Evolutionary conservation across 2,329 filamentous ascomycete species (phyloP).

Genomic region (Trichoderma guizhouense): DNA sequence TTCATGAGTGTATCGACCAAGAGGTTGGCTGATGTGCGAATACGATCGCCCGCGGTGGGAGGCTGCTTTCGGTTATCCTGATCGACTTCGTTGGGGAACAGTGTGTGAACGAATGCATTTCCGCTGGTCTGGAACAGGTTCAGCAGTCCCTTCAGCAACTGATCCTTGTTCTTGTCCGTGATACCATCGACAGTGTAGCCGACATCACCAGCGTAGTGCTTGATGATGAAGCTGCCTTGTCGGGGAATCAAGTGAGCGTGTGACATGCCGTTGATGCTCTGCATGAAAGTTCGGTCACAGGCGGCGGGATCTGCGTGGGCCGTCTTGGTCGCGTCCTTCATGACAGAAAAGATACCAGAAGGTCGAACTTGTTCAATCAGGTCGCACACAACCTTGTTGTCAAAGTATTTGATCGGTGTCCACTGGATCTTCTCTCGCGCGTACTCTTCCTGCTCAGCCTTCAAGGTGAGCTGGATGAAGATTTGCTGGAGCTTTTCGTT

Average conservation of each 20-base stretch:
- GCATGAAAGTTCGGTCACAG: slow-evolving; percentile 93
- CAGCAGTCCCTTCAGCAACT: slow-evolving; percentile 88
- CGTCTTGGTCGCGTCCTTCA: slow-evolving; percentile 98
- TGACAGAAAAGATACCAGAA: slow-evolving; percentile 86
- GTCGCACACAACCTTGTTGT: slow-evolving; percentile 98
- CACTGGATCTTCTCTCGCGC: slow-evolving; percentile 93
- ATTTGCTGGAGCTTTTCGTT: slow-evolving; percentile 99
- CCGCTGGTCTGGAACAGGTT: slow-evolving; percentile 80
- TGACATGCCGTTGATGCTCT: slow-evolving; percentile 83
- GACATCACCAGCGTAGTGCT: slow-evolving; percentile 98
- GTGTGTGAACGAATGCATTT: slow-evolving; percentile 79
- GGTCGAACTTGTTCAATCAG: slow-evolving; percentile 90
- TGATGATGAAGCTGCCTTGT: slow-evolving; percentile 96
- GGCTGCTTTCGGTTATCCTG: slow-evolving; percentile 93
- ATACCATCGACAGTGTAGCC: slow-evolving; percentile 93
- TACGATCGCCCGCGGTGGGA: slow-evolving; percentile 93
- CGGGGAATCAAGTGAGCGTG: slow-evolving; percentile 89
- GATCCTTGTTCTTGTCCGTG: slow-evolving; percentile 99
- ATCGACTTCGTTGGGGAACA: slow-evolving; percentile 92
- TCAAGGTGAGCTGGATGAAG: slow-evolving; percentile 95
- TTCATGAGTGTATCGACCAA: slow-evolving; percentile 96
- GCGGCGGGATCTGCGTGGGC: slow-evolving; percentile 92
- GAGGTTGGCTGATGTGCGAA: slow-evolving; percentile 90
- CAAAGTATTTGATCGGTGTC: slow-evolving; percentile 99
- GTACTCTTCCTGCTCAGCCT: slow-evolving; percentile 97